Conservation (phyloP, 805 yeast species). For the Pichia membranifaciens region DNA sequence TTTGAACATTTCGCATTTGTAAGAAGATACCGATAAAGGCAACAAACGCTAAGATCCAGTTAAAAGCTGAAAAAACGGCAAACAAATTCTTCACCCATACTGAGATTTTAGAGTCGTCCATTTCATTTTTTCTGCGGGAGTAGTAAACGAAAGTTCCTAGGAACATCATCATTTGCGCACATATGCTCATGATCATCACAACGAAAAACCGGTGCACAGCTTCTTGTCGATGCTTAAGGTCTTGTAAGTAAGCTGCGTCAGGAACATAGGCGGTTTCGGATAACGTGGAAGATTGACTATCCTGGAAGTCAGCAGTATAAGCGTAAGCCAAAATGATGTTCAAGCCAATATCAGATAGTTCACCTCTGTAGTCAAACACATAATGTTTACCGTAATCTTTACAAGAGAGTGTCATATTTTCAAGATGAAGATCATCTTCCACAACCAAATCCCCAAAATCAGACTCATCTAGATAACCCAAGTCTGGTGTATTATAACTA, state of each 20-base stretch:
- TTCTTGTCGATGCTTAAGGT: slow-evolving; percentile 19
- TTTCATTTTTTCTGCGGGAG: slow-evolving; percentile 30
- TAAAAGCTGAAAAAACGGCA: slow-evolving; percentile 33
- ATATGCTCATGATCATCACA: slow-evolving; percentile 15
- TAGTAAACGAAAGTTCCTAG: slow-evolving; percentile 33
- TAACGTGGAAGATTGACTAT: neutral
- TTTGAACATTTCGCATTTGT: slow-evolving; percentile 18
- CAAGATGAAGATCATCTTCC: neutral
- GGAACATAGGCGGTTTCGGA: slow-evolving; percentile 16
- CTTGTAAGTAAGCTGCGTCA: slow-evolving; percentile 25
- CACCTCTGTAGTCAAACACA: slow-evolving; percentile 41
- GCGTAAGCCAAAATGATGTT: slow-evolving; percentile 45
- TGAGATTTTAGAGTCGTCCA: slow-evolving; percentile 33
- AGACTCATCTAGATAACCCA: neutral
- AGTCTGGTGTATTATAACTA: slow-evolving; percentile 25
- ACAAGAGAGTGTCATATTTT: slow-evolving; percentile 17
- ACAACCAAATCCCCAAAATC: neutral
- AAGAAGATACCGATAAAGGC: slow-evolving; percentile 26
- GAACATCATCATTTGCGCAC: slow-evolving; percentile 29
- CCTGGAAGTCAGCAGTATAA: slow-evolving; percentile 18
- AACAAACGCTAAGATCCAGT: slow-evolving; percentile 29
- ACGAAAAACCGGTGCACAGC: neutral
- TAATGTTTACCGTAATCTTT: slow-evolving; percentile 17
- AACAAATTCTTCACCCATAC: slow-evolving; percentile 31
- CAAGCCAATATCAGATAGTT: slow-evolving; percentile 37